Conservation (phyloP, 2,329 filamentous ascomycete genomes). For the Zasmidium citrigriseum region DNA sequence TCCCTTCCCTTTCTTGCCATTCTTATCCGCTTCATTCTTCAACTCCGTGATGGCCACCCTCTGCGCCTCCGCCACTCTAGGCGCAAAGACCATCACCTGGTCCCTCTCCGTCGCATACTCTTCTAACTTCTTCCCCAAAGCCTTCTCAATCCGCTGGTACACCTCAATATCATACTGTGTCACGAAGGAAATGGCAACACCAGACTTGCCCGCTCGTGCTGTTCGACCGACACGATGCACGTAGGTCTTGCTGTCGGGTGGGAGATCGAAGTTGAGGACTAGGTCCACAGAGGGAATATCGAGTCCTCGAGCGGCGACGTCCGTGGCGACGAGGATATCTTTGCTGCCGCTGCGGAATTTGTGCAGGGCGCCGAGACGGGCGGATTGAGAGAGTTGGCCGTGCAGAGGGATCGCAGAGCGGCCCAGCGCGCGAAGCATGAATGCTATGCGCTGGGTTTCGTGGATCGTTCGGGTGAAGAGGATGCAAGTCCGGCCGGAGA, state of each 20-base stretch:
- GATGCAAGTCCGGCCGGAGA: constrained; percentile 81
- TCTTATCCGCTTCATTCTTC: constrained; percentile 75
- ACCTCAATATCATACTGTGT: constrained; percentile 88
- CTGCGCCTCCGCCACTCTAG: constrained; percentile 80
- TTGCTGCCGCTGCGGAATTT: constrained; percentile 84
- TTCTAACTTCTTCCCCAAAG: constrained; percentile 73
- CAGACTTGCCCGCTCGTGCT: constrained; percentile 81
- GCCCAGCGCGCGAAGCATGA: constrained; percentile 79
- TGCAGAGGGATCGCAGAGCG: constrained; percentile 92
- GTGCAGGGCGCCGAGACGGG: constrained; percentile 81
- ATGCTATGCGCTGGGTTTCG: constrained; percentile 82
- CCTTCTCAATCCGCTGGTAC: constrained; percentile 77
- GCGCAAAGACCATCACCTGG: constrained; percentile 79
- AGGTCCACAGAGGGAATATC: constrained; percentile 91
- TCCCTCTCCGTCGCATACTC: constrained; percentile 74
- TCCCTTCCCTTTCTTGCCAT: constrained; percentile 52
- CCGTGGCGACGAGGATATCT: constrained; percentile 87
- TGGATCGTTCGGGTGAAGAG: constrained; percentile 91
- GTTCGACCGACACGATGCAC: constrained; percentile 88
- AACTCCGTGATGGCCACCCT: constrained; percentile 76
- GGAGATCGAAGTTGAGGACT: constrained; percentile 83
- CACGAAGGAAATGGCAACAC: constrained; percentile 76
- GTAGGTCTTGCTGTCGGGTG: constrained; percentile 84
- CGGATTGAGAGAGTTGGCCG: constrained; percentile 84
- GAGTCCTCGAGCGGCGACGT: constrained; percentile 89